Percentiles rank a stretch among this genome's conserved stretches.
Evolutionary conservation across 805 yeast genomes (phyloP).

Genomic region (Dipodascus geniculatus): DNA sequence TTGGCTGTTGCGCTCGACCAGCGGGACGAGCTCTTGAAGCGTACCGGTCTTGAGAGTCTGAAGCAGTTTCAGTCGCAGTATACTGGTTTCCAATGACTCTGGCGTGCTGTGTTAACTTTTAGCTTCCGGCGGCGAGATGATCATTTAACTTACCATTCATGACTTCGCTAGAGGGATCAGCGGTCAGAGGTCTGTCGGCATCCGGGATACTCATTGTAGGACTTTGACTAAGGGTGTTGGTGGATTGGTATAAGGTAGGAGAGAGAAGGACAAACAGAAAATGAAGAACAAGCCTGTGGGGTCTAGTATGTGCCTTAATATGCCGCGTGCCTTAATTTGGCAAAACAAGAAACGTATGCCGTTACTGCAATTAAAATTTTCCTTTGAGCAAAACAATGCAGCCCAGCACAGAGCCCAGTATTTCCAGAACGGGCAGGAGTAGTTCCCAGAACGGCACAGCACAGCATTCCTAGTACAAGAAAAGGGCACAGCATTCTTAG

Average conservation of each 20-base stretch:
- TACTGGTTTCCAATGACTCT: slow-evolving; percentile 10
- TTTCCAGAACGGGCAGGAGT: no score
- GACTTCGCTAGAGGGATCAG: neutral
- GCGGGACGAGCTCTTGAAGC: neutral
- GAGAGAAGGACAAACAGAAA: neutral
- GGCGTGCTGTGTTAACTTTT: neutral
- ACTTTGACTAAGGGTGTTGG: neutral
- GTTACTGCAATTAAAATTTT: no score
- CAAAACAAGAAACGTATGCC: neutral
- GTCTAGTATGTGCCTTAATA: neutral
- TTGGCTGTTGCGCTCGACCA: neutral
- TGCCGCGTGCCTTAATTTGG: neutral
- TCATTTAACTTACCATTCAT: neutral
- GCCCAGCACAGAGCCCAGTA: no score
- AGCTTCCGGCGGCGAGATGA: neutral
- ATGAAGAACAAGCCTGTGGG: neutral
- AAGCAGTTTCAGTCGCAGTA: slow-evolving; percentile 14
- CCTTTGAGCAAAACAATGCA: no score
- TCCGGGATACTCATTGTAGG: neutral
- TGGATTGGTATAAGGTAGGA: neutral
- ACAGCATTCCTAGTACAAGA: no score
- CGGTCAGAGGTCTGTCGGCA: neutral
- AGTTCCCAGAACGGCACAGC: no score
- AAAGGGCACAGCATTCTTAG: no score
- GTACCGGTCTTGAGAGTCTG: slow-evolving; percentile 10